These are phyloP conservation scores for Baudoinia panamericana DNA, from an alignment of 495 filamentous ascomycete species.

Conservation along the genomic window DNA sequence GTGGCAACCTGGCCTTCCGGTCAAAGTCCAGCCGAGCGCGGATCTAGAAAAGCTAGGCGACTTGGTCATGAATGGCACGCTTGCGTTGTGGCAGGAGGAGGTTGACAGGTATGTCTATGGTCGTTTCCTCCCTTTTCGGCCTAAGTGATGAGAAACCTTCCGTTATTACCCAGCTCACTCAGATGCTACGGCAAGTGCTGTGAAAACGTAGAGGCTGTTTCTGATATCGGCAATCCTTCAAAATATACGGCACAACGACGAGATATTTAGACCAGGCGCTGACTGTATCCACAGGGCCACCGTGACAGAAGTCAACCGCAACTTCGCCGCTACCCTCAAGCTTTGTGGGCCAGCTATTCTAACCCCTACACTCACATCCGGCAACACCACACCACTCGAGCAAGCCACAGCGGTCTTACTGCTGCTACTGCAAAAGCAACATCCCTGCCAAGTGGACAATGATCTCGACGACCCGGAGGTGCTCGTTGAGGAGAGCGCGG, in stretches of 20 bases:
- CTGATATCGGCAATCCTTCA: constrained; percentile 30
- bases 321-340: constrained; percentile 84
- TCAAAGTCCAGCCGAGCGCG: constrained; percentile 59
- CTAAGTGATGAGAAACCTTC: constrained; percentile 65
- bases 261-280: not conserved
- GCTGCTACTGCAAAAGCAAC: constrained; percentile 68
- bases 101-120: constrained; percentile 59
- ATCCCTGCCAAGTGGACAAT: constrained; percentile 79
- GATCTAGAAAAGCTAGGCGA: constrained; percentile 78
- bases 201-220: constrained; percentile 61
- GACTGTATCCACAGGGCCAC: constrained; percentile 47
- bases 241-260: not conserved
- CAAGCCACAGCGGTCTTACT: constrained; percentile 53
- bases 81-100: constrained; percentile 78
- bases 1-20: constrained; percentile 79
- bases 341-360: constrained; percentile 76
- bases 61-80: constrained; percentile 70
- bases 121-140: constrained; percentile 28
- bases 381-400: constrained; percentile 29
- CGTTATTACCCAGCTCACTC: constrained; percentile 99
- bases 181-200: constrained; percentile 83
- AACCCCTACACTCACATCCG: constrained; percentile 30
- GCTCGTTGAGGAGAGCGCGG: constrained; percentile 66
- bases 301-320: constrained; percentile 90
- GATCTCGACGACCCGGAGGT: constrained; percentile 49